Conservation (phyloP, 805 yeast species). For the Candida tammaniensis region DNA sequence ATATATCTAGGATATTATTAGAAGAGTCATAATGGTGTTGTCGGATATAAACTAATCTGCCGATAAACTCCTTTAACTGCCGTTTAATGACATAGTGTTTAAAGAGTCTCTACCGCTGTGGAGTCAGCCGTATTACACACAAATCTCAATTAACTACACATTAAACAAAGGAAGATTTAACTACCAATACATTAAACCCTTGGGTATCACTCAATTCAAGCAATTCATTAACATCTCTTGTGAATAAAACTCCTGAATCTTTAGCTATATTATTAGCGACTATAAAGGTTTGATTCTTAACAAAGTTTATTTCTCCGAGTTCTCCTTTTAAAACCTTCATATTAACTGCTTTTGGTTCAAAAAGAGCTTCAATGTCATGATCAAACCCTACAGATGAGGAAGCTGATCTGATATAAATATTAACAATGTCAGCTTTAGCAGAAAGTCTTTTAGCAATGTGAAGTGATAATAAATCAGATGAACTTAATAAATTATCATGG, state of each 20-base stretch:
- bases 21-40: no score
- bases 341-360: conserved; percentile 12
- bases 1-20: no score
- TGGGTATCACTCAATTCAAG: conserved; percentile 21
- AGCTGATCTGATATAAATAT: conserved; percentile 19
- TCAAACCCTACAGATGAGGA: conserved; percentile 16
- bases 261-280: conserved; percentile 20
- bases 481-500: conserved; percentile 31
- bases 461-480: conserved; percentile 32
- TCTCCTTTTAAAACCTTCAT: conserved; percentile 13
- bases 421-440: conserved; percentile 15
- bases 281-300: conserved; percentile 20
- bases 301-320: conserved; percentile 9
- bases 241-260: conserved; percentile 8
- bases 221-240: conserved; percentile 18
- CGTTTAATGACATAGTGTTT: no score
- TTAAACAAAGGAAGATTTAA: conserved; percentile 15
- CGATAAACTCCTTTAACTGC: no score
- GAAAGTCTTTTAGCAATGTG: conserved; percentile 23
- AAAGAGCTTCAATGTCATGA: conserved; percentile 13
- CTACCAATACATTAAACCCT: conserved; percentile 24
- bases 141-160: no score
- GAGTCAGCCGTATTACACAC: no score
- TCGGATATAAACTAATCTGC: no score
- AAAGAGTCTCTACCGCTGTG: no score